Evolutionary conservation across 2,329 filamentous ascomycete genomes (phyloP).

Genomic region (Pezicula neosporulosa): DNA sequence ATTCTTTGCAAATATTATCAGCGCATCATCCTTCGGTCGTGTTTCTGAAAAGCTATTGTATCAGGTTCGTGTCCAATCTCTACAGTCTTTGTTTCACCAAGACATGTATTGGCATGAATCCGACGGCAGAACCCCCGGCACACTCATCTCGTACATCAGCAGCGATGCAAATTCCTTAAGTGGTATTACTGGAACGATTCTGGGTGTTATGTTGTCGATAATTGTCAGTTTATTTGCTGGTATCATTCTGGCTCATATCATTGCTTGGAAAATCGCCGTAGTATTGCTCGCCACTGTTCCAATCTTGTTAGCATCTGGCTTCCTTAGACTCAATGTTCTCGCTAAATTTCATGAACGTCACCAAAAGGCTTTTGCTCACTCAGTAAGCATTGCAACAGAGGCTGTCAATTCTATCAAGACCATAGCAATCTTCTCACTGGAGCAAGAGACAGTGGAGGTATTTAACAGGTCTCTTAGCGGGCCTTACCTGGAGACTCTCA

Average conservation of each 20-base stretch:
- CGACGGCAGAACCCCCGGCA: conserved; percentile 55
- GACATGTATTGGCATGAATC: conserved; percentile 71
- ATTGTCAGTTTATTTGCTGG: conserved; percentile 64
- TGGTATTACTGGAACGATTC: conserved; percentile 65
- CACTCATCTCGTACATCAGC: conserved; percentile 65
- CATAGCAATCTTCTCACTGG: conserved; percentile 51
- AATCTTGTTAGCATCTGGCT: conserved; percentile 63
- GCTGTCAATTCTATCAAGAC: conserved; percentile 64
- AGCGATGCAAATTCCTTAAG: conserved; percentile 65
- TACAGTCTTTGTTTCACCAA: conserved; percentile 62
- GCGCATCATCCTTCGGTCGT: conserved; percentile 48
- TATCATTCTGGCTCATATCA: conserved; percentile 65
- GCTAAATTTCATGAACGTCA: conserved; percentile 60
- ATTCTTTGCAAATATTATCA: conserved; percentile 59
- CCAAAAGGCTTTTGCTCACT: conserved; percentile 59
- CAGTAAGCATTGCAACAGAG: conserved; percentile 62
- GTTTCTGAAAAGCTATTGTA: conserved; percentile 64
- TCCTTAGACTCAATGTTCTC: conserved; percentile 64
- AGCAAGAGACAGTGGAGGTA: conserved; percentile 48
- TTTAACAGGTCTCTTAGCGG: conserved; percentile 51
- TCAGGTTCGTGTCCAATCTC: conserved; percentile 57
- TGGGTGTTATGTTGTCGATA: conserved; percentile 67
- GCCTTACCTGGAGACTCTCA: conserved; percentile 51
- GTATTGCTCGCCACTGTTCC: conserved; percentile 68
- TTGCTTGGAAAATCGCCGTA: conserved; percentile 73